phyloP scores from a whole-genome alignment of 2,329 filamentous ascomycete species.

The Huntiella decipiens region DNA sequence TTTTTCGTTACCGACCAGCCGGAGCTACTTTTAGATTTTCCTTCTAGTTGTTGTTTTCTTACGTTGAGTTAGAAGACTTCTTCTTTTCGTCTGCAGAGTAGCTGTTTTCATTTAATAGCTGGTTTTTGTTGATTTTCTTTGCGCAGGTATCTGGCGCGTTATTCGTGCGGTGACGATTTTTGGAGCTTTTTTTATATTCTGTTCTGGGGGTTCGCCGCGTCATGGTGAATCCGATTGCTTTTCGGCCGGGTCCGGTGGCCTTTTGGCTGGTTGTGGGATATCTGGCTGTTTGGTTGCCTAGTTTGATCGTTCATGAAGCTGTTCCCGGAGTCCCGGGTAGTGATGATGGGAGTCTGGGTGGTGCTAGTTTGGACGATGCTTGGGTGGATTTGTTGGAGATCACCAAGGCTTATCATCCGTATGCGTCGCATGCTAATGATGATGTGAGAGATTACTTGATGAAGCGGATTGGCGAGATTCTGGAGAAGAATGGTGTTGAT shows the following conservation, averaged over 20 bases:
- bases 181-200: not conserved
- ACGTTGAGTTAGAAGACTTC: too few species aligned
- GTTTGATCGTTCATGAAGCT: constrained; percentile 55
- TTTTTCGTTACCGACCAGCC: too few species aligned
- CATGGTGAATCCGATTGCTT: constrained; percentile 43
- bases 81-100: too few species aligned
- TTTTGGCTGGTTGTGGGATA: constrained; percentile 62
- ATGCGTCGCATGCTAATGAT: constrained; percentile 73
- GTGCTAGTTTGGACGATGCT: constrained; percentile 66
- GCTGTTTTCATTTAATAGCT: too few species aligned
- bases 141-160: too few species aligned
- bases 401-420: constrained; percentile 63
- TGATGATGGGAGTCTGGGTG: constrained; percentile 32
- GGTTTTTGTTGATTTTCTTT: too few species aligned
- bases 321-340: constrained; percentile 41
- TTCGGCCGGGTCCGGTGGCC: constrained; percentile 64
- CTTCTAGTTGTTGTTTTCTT: too few species aligned
- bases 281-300: constrained; percentile 52
- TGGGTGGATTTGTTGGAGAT: constrained; percentile 69
- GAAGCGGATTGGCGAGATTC: constrained; percentile 47
- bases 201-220: not conserved
- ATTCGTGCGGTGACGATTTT: not conserved
- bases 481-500: constrained; percentile 38
- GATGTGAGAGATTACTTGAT: constrained; percentile 60
- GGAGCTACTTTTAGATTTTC: too few species aligned